Base-by-base conservation (phyloP, 2,329 filamentous ascomycete genomes). In the Colletotrichum zoysiae region DNA sequence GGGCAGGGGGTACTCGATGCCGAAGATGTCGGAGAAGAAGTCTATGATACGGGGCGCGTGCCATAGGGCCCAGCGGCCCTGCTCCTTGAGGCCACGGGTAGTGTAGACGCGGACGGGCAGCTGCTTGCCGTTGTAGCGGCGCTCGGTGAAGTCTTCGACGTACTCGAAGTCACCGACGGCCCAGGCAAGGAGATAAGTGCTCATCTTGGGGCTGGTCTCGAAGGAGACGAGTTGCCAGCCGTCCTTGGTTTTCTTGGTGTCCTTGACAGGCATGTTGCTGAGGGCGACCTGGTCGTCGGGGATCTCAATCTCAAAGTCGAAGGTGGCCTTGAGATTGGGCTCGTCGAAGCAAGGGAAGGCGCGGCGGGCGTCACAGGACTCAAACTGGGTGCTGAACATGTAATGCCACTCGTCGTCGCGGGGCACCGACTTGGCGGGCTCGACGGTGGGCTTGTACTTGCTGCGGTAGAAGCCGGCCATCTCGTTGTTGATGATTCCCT, bases 321-420 rank as follows among this genome's bases (percentile, higher is more conserved):
- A 98, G 2, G 95, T 95, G 14, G 96, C 94, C 84, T 99, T 99
- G 75, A 98, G 88, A 78, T 97, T 97, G 53, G 96, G 96, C 84
- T 99, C 96, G 79, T 99, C 96, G 79, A 98, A 98, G 85, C 96
- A 99, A 59, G 96, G 96, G 84, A 99, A 98, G 11, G 96, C 95
- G 76, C 95, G 89, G 75, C 96, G 92, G 73, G 96, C 96, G 83
- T 99, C 96, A 78, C 95, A 97, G 57, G 95, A 92, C 86, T 99
- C 96, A 79, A 99, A 99, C 81, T 99, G 96, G 60, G 96, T 99
- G 85, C 94, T 97, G 82, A 97, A 86, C 93, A 95, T 95, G 79
- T 89, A 88, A 81, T 90, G 88, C 79, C 86, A 89, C 77, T 90
- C 86, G 58, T 87, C 86, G 74, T 91, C 94, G 78, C 87, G 92